These are phyloP conservation scores for Akanthomyces uredinophilus DNA, from an alignment of 2,329 filamentous ascomycete genomes.

Conservation along the genomic window DNA sequence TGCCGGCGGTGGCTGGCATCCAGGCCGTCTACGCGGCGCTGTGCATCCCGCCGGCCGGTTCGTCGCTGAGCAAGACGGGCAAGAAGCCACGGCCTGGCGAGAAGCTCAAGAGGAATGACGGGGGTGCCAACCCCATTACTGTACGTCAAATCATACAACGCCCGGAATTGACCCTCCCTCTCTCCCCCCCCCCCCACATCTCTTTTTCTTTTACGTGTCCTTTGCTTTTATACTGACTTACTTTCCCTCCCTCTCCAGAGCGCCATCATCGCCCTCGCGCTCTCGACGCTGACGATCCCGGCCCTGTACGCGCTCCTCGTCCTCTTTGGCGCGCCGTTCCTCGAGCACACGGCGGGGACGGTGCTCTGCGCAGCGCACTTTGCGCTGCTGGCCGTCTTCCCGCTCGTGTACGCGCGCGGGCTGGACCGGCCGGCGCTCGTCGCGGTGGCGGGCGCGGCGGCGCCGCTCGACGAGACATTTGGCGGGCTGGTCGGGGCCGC, in stretches of 20 bases:
- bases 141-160: conserved; percentile 31
- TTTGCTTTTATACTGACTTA: background rate
- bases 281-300: conserved; percentile 69
- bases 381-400: conserved; percentile 70
- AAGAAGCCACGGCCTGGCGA: conserved; percentile 50
- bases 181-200: too few species aligned
- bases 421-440: conserved; percentile 69
- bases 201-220: too few species aligned
- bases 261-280: conserved; percentile 39
- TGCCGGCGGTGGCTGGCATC: conserved; percentile 58
- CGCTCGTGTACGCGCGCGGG: conserved; percentile 81
- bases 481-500: conserved; percentile 74
- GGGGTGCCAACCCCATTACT: conserved; percentile 40
- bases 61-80: conserved; percentile 31
- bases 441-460: conserved; percentile 58
- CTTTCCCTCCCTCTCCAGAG: conserved; percentile 30
- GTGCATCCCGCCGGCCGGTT: conserved; percentile 59
- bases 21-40: conserved; percentile 60
- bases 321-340: conserved; percentile 86
- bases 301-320: conserved; percentile 59
- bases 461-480: conserved; percentile 78
- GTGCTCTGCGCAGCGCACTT: conserved; percentile 77
- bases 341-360: conserved; percentile 74
- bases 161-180: background rate
- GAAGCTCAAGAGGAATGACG: conserved; percentile 45